Evolutionary conservation across 257 asterid species (phyloP), one percentile per base, ranked within the genome.

Genomic region (Forsythia viridissima): DNA sequence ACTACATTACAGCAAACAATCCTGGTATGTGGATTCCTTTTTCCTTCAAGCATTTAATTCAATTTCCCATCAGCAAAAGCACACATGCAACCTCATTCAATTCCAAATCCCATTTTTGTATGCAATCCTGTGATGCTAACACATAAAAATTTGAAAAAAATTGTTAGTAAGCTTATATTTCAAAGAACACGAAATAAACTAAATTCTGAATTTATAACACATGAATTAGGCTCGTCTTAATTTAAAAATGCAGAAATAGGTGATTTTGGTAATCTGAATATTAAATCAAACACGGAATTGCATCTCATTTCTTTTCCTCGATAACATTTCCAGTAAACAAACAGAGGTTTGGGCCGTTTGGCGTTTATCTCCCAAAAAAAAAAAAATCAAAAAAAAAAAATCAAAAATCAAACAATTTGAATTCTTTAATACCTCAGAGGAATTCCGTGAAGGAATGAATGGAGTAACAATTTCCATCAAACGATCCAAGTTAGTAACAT

Each of bases 71-170:
- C 8, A n/a, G 67, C 30, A 8, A 20, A 59, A 15, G 5, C 13
- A 59, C 36, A 43, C 11, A 8, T 24, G 36, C 55, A 79, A 39
- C 75, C 36, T 70, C 55, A 76, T 41, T 74, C 75, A 77, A 74
- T 79, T 66, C 55, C 70, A 73, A 77, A 44, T 83, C 73, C 41
- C 68, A 9, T 72, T 65, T 40, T 37, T n/a, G 4, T 10, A 10
- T 43, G 67, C 34, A 59, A n/a, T 24, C 10, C n/a, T n/a, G 67
- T n/a, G 30, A 57, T 57, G 34, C 67, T 20, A 21, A 59, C 48
- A n/a, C 24, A 18, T 16, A 51, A 11, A 48, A 11, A 42, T 8
- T 6, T 1, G 10, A 12, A 43, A 43, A n/a, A 43, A 43, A 4
- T 46, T 46, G 12, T 46, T 15, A 51, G 16, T 10, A 51, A 11